Conservation (phyloP, 176 grass and related monocot genomes). For the Lolium multiflorum region DNA sequence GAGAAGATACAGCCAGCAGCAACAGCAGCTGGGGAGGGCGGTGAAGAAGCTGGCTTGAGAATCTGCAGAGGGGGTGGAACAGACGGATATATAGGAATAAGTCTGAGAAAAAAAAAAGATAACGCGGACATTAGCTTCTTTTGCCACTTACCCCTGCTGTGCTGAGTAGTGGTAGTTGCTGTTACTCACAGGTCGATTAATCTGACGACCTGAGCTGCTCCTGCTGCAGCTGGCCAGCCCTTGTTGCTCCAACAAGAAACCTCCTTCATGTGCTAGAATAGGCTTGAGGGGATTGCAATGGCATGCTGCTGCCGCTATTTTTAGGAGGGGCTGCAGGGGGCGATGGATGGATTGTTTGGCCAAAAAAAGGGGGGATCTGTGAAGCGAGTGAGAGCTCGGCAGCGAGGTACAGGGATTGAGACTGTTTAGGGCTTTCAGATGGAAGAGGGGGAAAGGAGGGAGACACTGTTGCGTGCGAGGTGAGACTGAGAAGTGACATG, state of each 20-base stretch:
- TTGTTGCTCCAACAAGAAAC: constrained; percentile 22
- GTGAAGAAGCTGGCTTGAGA: constrained; percentile 31
- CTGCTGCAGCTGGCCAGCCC: constrained; percentile 7
- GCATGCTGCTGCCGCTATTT: constrained; percentile 52
- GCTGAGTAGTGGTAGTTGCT: constrained; percentile 3
- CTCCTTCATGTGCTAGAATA: constrained; percentile 18
- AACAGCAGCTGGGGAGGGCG: not conserved
- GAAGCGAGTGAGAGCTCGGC: constrained; percentile 40
- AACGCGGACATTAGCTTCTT: not conserved
- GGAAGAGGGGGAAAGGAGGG: constrained; percentile 24
- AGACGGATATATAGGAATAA: not conserved
- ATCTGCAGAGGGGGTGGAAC: constrained; percentile 21
- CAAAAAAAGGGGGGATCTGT: constrained; percentile 54
- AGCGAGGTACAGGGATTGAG: not conserved
- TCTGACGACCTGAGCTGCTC: constrained; percentile 9
- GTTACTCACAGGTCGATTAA: constrained; percentile 43
- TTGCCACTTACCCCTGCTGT: constrained; percentile 39
- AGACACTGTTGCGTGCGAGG: constrained; percentile 25
- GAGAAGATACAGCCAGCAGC: constrained; percentile 29
- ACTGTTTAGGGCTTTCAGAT: constrained; percentile 59
- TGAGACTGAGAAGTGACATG: constrained; percentile 49
- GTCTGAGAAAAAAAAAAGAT: not conserved
- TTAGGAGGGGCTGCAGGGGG: constrained; percentile 36
- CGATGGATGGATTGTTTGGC: constrained; percentile 52
- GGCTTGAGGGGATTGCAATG: constrained; percentile 22